Evolutionary conservation across 805 yeast species (phyloP), one percentile per base, ranked within the genome.

Genomic region (Candida peoriensis): DNA sequence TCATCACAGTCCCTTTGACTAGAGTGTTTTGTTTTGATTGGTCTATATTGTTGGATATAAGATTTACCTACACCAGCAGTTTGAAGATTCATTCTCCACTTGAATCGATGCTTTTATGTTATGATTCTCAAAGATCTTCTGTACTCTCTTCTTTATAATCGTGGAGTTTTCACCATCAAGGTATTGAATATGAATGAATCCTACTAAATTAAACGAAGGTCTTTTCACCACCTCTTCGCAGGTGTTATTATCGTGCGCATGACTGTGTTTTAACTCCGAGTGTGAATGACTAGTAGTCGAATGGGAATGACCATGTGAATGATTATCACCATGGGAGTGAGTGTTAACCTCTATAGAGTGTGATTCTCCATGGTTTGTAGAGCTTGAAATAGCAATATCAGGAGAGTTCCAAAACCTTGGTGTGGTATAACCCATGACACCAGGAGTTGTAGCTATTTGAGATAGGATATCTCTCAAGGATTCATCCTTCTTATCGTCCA

Each of bases 381-480:
- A 20, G 32, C 44, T 8, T 50, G 44, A 18, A 20, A 45, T 14
- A 55, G 55, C 24, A 57, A 54, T 30, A 40, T 59, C 64, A 11
- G 58, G 36, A 5, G 55, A 68, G 4, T 90, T 85, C 97, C 97
- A 90, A 58, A 90, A 89, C 48, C 95, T 72, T 8, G 97, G 97
- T 0, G 87, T 81, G 0, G 94, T 76, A 50, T 86, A 87, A 1
- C 95, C 79, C 33, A 79, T 75, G 3, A 90, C 84, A 2, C 97
- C 97, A 6, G 83, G 79, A 5, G 84, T 70, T 17, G 70, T 65
- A 4, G 80, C 64, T 4, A 89, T 66, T 37, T 85, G 90, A 42
- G 76, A 74, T 28, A 90, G 63, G 1, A 81, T 71, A 20, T 72
- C 73, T 26, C 88, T 70, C 6, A 90, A 64, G 28, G 66, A 58